phyloP scores from a whole-genome alignment of 2,329 filamentous ascomycete genomes.

The Diatrype stigma region DNA sequence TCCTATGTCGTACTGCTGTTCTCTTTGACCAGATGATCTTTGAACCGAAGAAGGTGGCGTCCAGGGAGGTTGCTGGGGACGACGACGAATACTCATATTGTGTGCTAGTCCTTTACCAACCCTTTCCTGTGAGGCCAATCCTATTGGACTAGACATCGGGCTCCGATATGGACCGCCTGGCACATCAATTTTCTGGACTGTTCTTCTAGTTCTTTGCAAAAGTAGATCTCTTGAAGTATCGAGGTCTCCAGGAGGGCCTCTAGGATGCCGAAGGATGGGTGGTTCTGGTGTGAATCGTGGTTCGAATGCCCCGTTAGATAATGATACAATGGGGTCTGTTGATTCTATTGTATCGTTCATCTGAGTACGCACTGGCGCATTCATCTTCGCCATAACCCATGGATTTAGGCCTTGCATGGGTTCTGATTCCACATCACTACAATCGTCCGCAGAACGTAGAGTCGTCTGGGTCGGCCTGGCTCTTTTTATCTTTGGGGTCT shows the following conservation, averaged over 20 bases:
- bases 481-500: neutral
- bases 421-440: conserved; percentile 2
- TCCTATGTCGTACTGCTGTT: neutral
- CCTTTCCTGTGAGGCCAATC: conserved; percentile 1
- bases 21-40: conserved; percentile 1
- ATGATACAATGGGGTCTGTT: neutral
- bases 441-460: neutral
- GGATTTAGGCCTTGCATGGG: conserved; percentile 27
- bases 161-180: conserved; percentile 21
- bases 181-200: conserved; percentile 2
- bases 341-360: neutral
- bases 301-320: neutral
- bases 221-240: conserved; percentile 18
- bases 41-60: conserved; percentile 25
- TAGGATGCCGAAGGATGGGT: conserved; percentile 23
- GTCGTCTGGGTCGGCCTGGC: neutral
- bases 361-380: conserved; percentile 10
- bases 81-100: conserved; percentile 4
- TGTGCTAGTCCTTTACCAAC: neutral
- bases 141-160: conserved; percentile 18
- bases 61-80: conserved; percentile 20
- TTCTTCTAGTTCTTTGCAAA: conserved; percentile 1
- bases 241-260: conserved; percentile 25
- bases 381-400: conserved; percentile 37
- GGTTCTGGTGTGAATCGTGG: conserved; percentile 18